phyloP scores from a whole-genome alignment of 176 grass and related monocot genomes.

The Oryza meyeriana region DNA sequence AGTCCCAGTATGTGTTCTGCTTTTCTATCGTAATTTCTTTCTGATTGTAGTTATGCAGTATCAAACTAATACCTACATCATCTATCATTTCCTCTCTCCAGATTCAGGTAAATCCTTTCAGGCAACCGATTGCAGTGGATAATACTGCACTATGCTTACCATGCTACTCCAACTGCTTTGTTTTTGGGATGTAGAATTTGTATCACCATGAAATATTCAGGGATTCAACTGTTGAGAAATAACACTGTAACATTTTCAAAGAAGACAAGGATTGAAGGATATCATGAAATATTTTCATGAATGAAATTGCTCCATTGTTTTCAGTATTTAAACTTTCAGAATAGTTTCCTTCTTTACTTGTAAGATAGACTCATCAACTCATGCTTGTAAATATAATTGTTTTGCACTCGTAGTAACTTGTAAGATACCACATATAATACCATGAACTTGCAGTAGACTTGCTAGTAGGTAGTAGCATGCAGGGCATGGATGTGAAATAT shows the following conservation, averaged over 20 bases:
- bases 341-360: background rate
- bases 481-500: background rate
- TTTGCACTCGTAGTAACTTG: background rate
- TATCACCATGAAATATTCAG: background rate
- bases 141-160: slow-evolving; percentile 68
- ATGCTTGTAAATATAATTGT: slow-evolving; percentile 1
- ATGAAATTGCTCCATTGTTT: background rate
- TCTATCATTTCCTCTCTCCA: slow-evolving; percentile 33
- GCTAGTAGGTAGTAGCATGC: background rate
- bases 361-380: slow-evolving; percentile 4
- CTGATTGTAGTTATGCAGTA: background rate
- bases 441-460: background rate
- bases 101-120: slow-evolving; percentile 95
- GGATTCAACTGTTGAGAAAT: slow-evolving; percentile 5
- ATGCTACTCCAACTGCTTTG: slow-evolving; percentile 91
- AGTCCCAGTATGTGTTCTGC: slow-evolving; percentile 57
- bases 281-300: slow-evolving; percentile 18
- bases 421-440: background rate
- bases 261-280: slow-evolving; percentile 17
- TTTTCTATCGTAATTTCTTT: slow-evolving; percentile 5
- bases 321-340: background rate
- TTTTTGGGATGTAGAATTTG: slow-evolving; percentile 71
- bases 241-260: background rate
- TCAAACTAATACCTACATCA: slow-evolving; percentile 1
- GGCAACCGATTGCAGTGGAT: slow-evolving; percentile 72